Evolutionary conservation across 1,284 basidiomycete genomes (phyloP).

Genomic region (Malassezia dermatis): DNA sequence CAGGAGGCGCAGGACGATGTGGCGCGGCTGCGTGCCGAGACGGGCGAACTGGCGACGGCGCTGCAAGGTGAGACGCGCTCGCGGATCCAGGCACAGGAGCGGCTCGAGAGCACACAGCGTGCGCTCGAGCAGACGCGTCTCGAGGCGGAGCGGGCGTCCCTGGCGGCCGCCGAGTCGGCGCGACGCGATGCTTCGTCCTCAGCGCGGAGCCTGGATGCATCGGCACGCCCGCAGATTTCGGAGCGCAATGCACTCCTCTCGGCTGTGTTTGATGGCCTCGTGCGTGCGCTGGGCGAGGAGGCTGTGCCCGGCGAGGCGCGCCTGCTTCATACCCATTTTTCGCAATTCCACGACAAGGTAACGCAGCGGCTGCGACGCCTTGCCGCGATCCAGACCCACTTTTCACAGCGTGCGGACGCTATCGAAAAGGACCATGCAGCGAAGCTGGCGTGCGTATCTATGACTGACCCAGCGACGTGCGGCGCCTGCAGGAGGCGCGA

Average conservation of each 20-base stretch:
- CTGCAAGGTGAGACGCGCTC: constrained; percentile 37
- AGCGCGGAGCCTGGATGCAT: not conserved
- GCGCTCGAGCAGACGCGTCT: constrained; percentile 24
- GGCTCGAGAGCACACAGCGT: constrained; percentile 35
- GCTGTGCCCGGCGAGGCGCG: constrained; percentile 19
- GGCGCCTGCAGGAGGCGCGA: constrained; percentile 73
- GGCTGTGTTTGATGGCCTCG: constrained; percentile 56
- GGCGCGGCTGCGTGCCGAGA: constrained; percentile 52
- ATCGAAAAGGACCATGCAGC: constrained; percentile 64
- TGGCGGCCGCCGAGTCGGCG: not conserved
- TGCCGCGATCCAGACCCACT: constrained; percentile 69
- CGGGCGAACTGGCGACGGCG: constrained; percentile 28
- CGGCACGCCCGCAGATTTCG: constrained; percentile 46
- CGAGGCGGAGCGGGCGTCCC: constrained; percentile 16
- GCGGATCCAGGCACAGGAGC: constrained; percentile 33
- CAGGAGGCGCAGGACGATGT: constrained; percentile 62
- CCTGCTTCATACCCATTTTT: constrained; percentile 67
- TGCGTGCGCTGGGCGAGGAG: constrained; percentile 58
- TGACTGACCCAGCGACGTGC: constrained; percentile 56
- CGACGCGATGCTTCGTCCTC: not conserved
- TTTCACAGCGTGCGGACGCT: constrained; percentile 75
- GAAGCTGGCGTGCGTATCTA: constrained; percentile 53
- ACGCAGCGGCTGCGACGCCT: constrained; percentile 72
- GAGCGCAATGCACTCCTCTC: constrained; percentile 58
- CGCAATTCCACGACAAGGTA: constrained; percentile 88